Evolutionary conservation across 2,329 filamentous ascomycete genomes (phyloP), one percentile per base, ranked within the genome.

Genomic region (Sphaerulina populicola): DNA sequence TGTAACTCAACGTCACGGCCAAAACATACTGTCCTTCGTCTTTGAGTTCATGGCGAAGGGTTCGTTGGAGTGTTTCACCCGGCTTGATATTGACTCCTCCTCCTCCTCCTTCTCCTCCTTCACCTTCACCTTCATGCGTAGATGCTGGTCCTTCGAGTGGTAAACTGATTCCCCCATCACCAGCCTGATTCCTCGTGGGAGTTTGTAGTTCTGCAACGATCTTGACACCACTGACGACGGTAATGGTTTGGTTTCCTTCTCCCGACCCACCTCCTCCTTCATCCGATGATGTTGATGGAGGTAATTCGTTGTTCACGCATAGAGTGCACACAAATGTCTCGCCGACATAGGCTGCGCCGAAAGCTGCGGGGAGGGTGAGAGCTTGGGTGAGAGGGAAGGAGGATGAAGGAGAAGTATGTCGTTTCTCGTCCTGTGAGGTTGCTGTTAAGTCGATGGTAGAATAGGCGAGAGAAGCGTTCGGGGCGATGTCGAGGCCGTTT

Each of bases 201-300:
- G 90, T 94, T 72, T 97, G 94, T 84, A 98, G 94, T 70, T 96
- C 90, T 0, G 90, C 93, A 50, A 86, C 80, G 62, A 97, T 88
- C 49, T 82, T 80, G 47, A 96, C 85, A 51, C 86, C 86, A 56
- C 81, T 84, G 37, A 94, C 82, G 41, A 27, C 23, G 5, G 23
- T 27, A 27, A 27, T 27, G 23, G 23, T 27, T 27, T 27, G 23
- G 5, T 6, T 27, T 27, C 6, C 31, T 12, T 35, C 31, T 11
- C 31, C 31, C 10, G 23, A 27, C 23, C 31, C 31, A 67, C 65
- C 5, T 65, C 63, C 7, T 70, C 65, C 23, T 27, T 27, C 23
- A 27, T 6, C 23, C 1, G 23, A 27, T 5, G 23, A 27, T 27
- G 5, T 3, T 27, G 23, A 27, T 6, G 23, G 23, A 0, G 57